Evolutionary conservation across 306 rosid genomes (phyloP).

Genomic region (Cucurbita argyrosperma): DNA sequence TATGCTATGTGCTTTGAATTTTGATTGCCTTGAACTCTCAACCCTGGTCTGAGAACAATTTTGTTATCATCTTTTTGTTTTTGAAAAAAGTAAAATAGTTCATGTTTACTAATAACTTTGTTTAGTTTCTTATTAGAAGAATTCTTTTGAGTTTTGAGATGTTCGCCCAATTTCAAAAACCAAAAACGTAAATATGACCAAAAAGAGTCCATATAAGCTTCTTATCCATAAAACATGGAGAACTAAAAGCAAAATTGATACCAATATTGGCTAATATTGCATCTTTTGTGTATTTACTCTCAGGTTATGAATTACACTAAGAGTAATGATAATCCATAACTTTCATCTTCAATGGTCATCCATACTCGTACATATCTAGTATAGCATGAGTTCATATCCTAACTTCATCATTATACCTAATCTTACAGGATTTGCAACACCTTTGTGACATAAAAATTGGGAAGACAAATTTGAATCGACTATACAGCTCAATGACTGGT

Average conservation of each 20-base stretch:
- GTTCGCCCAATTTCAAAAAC: background rate
- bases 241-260: background rate
- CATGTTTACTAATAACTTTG: background rate
- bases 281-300: too few species aligned
- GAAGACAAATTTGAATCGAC: constrained; percentile 3
- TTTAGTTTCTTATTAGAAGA: background rate
- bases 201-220: background rate
- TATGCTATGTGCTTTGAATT: background rate
- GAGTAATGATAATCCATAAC: background rate
- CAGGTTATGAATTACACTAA: background rate
- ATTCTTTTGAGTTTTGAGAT: background rate
- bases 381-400: constrained; percentile 20
- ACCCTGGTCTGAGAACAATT: background rate
- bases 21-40: background rate
- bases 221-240: background rate
- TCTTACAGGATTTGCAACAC: constrained; percentile 68
- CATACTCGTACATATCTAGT: constrained; percentile 7
- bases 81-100: background rate
- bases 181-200: background rate
- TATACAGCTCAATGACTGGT: background rate
- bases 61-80: background rate
- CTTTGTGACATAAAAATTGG: constrained; percentile 59
- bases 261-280: too few species aligned
- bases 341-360: background rate
- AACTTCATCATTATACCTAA: constrained; percentile 31